These are phyloP conservation scores for Euphrasia confusa DNA, from an alignment of 257 asterid genomes.

Conservation along the genomic window DNA sequence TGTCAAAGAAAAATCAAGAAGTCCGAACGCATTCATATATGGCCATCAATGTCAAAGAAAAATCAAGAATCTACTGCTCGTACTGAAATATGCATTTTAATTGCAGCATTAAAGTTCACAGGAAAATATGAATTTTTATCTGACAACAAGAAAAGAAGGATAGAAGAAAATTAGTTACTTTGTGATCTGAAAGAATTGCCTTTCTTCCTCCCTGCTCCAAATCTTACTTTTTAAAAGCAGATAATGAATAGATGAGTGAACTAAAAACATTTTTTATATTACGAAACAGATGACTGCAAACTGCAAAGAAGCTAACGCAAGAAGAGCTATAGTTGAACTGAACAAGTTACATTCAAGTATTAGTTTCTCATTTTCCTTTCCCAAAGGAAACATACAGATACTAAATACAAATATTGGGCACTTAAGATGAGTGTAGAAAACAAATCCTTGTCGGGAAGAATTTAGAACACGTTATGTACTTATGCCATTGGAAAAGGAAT, in stretches of 20 bases:
- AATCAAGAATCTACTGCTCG: conserved; percentile 1
- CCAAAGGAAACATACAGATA: background rate
- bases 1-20: conserved; percentile 3
- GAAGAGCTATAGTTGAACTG: background rate
- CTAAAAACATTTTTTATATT: no score
- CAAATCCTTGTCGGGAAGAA: background rate
- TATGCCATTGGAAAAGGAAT: no score
- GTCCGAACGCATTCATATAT: conserved; percentile 16
- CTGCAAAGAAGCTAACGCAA: background rate
- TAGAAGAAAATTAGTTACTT: background rate
- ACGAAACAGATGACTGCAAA: background rate
- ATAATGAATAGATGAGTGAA: background rate
- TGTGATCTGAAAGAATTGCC: background rate
- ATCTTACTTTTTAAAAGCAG: background rate
- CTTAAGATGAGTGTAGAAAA: background rate
- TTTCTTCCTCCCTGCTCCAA: background rate
- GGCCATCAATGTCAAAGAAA: background rate
- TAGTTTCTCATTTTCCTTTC: background rate
- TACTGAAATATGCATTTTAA: background rate
- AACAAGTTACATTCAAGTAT: background rate
- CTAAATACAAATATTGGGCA: background rate
- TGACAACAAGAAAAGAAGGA: background rate
- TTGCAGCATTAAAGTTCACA: background rate
- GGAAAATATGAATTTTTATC: background rate
- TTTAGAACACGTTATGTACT: background rate